phyloP scores from a whole-genome alignment of 495 filamentous ascomycete genomes.

The Glarea lozoyensis region DNA sequence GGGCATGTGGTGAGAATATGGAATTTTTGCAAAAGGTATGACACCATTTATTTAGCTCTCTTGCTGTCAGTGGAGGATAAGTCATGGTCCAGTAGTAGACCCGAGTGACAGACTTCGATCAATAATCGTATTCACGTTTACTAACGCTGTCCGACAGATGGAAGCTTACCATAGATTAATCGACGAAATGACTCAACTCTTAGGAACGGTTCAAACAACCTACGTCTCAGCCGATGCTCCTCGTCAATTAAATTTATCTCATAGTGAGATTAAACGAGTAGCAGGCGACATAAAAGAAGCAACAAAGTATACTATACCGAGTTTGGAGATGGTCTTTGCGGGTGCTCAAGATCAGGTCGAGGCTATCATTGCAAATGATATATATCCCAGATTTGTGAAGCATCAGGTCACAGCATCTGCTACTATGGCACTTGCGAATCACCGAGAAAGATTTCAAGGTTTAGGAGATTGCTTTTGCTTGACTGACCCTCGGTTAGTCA shows the following conservation, averaged over 20 bases:
- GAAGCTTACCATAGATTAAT: constrained; percentile 28
- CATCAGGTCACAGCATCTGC: constrained; percentile 34
- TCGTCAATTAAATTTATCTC: constrained; percentile 28
- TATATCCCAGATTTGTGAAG: constrained; percentile 19
- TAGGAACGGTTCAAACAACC: constrained; percentile 28
- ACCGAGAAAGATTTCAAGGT: constrained; percentile 28
- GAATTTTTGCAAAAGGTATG: constrained; percentile 35
- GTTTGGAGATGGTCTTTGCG: constrained; percentile 29
- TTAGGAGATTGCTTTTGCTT: constrained; percentile 37
- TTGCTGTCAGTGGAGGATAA: too few species aligned
- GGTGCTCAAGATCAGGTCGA: constrained; percentile 23
- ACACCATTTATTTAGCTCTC: too few species aligned
- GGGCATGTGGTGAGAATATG: constrained; percentile 37
- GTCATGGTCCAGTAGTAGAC: too few species aligned
- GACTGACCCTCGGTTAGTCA: constrained; percentile 28
- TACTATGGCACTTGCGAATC: constrained; percentile 26
- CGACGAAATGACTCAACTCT: constrained; percentile 27
- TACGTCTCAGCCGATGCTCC: constrained; percentile 29
- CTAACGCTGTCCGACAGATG: too few species aligned
- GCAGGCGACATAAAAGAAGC: constrained; percentile 27
- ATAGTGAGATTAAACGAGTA: constrained; percentile 19
- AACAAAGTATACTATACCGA: constrained; percentile 25
- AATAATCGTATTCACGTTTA: too few species aligned
- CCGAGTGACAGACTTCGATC: too few species aligned
- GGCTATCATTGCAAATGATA: constrained; percentile 4